Evolutionary conservation across 2,329 filamentous ascomycete genomes (phyloP).

Genomic region (Ceratocystis albifundus): DNA sequence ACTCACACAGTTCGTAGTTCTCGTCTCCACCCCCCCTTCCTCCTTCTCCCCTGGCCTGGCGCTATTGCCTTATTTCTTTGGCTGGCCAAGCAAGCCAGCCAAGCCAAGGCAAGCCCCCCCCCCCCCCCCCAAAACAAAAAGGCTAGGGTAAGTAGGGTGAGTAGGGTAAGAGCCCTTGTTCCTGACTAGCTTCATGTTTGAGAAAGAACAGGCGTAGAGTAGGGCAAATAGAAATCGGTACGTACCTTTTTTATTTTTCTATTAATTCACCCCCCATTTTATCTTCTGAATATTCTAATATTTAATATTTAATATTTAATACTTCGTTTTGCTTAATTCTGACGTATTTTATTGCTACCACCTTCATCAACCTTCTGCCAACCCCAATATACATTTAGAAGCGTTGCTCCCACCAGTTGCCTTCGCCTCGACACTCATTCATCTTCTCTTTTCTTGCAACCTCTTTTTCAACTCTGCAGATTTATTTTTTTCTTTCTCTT

Average conservation of each 20-base stretch:
- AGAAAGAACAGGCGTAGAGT: background rate
- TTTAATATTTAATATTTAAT: no score
- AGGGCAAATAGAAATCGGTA: background rate
- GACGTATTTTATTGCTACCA: background rate
- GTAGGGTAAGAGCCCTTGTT: background rate
- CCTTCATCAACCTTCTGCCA: background rate
- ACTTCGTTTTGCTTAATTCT: background rate
- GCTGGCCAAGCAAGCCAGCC: background rate
- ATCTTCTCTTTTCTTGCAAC: background rate
- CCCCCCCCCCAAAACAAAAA: no score
- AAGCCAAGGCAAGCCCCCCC: background rate
- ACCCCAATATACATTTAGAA: constrained; percentile 1
- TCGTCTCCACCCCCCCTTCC: background rate
- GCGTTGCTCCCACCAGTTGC: background rate
- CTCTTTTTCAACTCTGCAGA: background rate
- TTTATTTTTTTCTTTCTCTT: no score
- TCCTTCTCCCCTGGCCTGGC: background rate
- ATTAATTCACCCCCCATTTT: background rate
- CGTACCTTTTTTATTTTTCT: background rate
- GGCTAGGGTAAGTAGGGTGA: no score
- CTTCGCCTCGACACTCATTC: background rate
- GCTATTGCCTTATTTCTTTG: background rate
- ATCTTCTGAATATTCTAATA: background rate
- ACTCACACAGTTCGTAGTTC: background rate
- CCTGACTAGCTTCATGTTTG: constrained; percentile 9